These are phyloP conservation scores for Agroathelia rolfsii DNA, from an alignment of 1,284 basidiomycete genomes.

Conservation along the genomic window DNA sequence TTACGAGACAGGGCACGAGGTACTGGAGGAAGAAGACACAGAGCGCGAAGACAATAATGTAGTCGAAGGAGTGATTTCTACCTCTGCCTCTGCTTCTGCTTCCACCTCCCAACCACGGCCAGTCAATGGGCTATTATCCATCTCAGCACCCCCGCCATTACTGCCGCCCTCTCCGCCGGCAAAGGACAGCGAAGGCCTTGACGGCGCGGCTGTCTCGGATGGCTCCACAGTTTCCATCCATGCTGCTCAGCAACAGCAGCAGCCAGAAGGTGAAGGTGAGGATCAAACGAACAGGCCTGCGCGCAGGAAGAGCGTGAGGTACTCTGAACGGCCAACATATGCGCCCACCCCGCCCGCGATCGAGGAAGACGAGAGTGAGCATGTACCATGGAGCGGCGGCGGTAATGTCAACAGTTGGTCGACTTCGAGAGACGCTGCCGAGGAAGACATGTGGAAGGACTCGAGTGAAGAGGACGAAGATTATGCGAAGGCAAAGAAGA, in stretches of 20 bases:
- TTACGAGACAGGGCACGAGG: slow-evolving; percentile 51
- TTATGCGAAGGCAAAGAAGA: slow-evolving; percentile 44
- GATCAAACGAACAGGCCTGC: slow-evolving; percentile 22
- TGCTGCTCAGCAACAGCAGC: slow-evolving; percentile 10
- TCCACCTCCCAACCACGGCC: slow-evolving; percentile 9
- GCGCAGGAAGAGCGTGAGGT: slow-evolving; percentile 63
- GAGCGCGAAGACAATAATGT: not conserved
- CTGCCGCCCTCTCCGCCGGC: slow-evolving; percentile 14
- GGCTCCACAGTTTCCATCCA: slow-evolving; percentile 11
- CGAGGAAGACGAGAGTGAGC: slow-evolving; percentile 36
- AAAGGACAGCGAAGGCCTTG: slow-evolving; percentile 9
- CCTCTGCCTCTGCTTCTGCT: slow-evolving; percentile 12
- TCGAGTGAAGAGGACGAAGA: slow-evolving; percentile 65
- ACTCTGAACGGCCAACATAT: slow-evolving; percentile 63
- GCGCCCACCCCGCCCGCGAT: slow-evolving; percentile 57
- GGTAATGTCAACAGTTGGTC: slow-evolving; percentile 15
- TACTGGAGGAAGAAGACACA: slow-evolving; percentile 23
- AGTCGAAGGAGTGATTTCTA: not conserved
- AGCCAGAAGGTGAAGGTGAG: slow-evolving; percentile 9
- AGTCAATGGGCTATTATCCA: not conserved
- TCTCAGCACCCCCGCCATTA: no score
- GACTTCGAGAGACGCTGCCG: slow-evolving; percentile 12
- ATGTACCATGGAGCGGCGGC: slow-evolving; percentile 6
- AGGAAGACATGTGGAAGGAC: slow-evolving; percentile 52
- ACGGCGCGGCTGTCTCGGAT: slow-evolving; percentile 12